Percentiles rank a stretch among this genome's conserved stretches.
phyloP scores from a whole-genome alignment of 495 filamentous ascomycete species.

The Aspergillus incahuasiensis region DNA sequence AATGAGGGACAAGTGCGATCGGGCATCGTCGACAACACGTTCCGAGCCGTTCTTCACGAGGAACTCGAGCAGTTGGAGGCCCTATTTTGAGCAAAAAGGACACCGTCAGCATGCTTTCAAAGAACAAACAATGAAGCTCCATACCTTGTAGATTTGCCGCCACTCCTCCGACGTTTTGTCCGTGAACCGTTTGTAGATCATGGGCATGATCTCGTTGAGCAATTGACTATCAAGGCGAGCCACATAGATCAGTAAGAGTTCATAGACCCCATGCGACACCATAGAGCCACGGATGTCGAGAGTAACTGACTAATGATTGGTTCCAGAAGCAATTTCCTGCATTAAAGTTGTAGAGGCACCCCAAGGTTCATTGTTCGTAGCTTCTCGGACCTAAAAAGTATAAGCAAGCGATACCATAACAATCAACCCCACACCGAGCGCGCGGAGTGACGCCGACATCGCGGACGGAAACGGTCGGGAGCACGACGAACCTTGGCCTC shows the following conservation, averaged over 20 bases:
- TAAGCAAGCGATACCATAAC: slow-evolving; percentile 16
- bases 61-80: slow-evolving; percentile 93
- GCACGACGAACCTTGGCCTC: slow-evolving; percentile 75
- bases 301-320: slow-evolving; percentile 86
- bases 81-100: slow-evolving; percentile 33
- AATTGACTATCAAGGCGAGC: slow-evolving; percentile 60
- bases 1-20: slow-evolving; percentile 87
- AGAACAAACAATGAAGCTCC: not conserved
- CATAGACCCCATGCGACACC: slow-evolving; percentile 7
- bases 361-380: slow-evolving; percentile 98
- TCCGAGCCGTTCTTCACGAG: slow-evolving; percentile 98
- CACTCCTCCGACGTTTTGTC: slow-evolving; percentile 98
- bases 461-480: slow-evolving; percentile 10
- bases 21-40: slow-evolving; percentile 94
- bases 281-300: not conserved
- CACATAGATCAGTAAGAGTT: slow-evolving; percentile 16
- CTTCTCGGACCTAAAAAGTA: slow-evolving; percentile 72
- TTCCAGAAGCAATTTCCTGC: slow-evolving; percentile 98
- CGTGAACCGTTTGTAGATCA: slow-evolving; percentile 99
- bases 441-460: not conserved
- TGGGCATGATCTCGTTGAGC: slow-evolving; percentile 98
- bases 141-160: slow-evolving; percentile 96
- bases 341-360: slow-evolving; percentile 84
- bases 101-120: not conserved
- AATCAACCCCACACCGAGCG: not conserved